A percentile compares a stretch with the other conserved stretches of the same genome.
Conservation (phyloP, 257 asterid genomes). For the Lavandula angustifolia region DNA sequence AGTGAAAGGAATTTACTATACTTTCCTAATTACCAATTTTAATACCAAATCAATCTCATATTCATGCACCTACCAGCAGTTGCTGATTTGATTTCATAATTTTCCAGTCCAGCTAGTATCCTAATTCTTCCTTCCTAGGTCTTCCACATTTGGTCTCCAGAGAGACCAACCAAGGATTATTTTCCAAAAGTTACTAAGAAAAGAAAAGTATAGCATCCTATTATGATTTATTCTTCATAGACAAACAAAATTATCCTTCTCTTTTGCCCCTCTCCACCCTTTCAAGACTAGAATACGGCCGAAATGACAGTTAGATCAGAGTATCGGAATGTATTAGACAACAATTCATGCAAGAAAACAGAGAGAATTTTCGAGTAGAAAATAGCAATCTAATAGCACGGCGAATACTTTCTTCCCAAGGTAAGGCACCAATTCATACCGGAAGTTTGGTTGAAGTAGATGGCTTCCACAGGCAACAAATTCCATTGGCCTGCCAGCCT, state of each 20-base stretch:
- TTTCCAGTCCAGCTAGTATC: neutral
- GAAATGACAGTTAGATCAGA: neutral
- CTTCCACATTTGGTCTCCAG: neutral
- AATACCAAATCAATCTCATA: neutral
- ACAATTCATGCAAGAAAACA: neutral
- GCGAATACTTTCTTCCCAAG: neutral
- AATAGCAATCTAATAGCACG: neutral
- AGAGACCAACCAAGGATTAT: neutral
- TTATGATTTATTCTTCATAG: neutral
- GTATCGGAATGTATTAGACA: neutral
- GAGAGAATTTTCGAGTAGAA: neutral
- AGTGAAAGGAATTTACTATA: neutral
- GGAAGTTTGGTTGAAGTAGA: slow-evolving; percentile 72
- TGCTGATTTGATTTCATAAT: no score
- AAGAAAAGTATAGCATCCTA: neutral
- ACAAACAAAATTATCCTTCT: neutral
- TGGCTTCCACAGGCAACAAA: slow-evolving; percentile 84
- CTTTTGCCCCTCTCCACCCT: neutral
- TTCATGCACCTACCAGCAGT: neutral
- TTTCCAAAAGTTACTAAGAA: no score
- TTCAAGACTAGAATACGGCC: neutral
- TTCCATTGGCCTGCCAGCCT: slow-evolving; percentile 90
- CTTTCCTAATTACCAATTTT: neutral
- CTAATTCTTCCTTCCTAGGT: neutral
- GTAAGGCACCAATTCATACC: slow-evolving; percentile 47